Evolutionary conservation across 2,329 filamentous ascomycete genomes (phyloP).

Genomic region (Fusarium sp.): DNA sequence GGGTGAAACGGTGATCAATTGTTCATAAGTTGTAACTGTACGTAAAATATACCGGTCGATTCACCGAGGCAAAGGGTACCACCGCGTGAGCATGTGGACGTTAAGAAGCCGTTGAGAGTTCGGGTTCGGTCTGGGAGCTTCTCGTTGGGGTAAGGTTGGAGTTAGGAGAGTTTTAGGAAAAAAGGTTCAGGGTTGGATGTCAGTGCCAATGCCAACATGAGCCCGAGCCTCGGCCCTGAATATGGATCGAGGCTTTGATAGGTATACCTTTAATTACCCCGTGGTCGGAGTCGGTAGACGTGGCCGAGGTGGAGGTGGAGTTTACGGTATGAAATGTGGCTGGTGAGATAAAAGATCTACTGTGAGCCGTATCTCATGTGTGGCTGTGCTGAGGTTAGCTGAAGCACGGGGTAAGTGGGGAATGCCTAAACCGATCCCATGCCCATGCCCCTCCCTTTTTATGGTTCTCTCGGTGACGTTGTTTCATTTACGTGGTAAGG

Average conservation of each 20-base stretch:
- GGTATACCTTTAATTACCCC: not conserved
- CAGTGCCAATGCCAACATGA: conserved; percentile 8
- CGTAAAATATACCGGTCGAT: not conserved
- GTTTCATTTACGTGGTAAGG: not conserved
- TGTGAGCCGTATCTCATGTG: not conserved
- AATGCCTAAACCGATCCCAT: conserved; percentile 2
- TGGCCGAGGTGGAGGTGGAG: conserved; percentile 10
- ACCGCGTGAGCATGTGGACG: conserved; percentile 16
- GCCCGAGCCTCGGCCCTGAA: conserved; percentile 25
- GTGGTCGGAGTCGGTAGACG: conserved; percentile 16
- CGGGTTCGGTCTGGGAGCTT: not conserved
- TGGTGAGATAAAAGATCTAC: not conserved
- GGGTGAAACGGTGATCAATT: conserved; percentile 18
- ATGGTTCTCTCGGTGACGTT: conserved; percentile 18
- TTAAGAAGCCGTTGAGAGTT: conserved; percentile 7
- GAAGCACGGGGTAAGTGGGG: conserved; percentile 22
- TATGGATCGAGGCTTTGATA: conserved; percentile 20
- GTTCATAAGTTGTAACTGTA: conserved; percentile 18
- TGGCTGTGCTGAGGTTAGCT: not conserved
- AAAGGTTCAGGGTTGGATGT: conserved; percentile 13
- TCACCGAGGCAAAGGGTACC: not conserved
- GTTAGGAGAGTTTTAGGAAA: not conserved
- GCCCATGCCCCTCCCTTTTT: conserved; percentile 23
- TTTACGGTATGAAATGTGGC: not conserved
- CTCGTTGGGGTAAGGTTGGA: conserved; percentile 12